Base-by-base conservation (phyloP, 2,329 filamentous ascomycete species). In the Pseudogymnoascus sp. region DNA sequence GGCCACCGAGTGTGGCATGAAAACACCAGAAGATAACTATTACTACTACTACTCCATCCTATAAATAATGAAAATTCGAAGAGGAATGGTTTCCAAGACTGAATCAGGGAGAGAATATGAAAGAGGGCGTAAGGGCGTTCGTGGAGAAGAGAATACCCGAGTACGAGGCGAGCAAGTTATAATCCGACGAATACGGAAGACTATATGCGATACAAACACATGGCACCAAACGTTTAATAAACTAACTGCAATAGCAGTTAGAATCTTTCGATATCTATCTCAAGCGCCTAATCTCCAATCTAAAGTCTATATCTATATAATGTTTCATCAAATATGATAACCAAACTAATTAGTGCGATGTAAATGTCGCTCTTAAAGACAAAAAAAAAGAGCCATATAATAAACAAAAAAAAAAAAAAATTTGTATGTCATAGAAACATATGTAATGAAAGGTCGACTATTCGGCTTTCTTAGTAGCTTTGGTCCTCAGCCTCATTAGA, bases 371-470 rank as follows among this genome's bases (percentile, higher is more conserved):
- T 44, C 40, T 44, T 14, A 23, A 12, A 21, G 38, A 21, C 4
- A 42, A 2, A 18, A 42, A 42, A 2, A 18, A 42, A 42, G 21
- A 46, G 11, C 79, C 79, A 74, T 80, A 79, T n/a, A 80, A 68
- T 6, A 76, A 77, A 3, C 40, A 25, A 46, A 46, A 46, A 5
- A 23, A 23, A 46, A 23, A 11, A 8, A 72, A 73, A 88, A 88
- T 77, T 84, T 88, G 72, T 64, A 87, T 73, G 67, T 90, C 89
- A 23, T 23, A 7, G 18, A 46, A 46, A 46, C 0, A 76, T 70
- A 21, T 76, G 73, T 0, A 74, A 75, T 68, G 75, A 74, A 38
- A 73, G 67, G 38, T 67, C 70, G 6, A 75, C 68, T 3, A 65
- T 59, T 67, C 64, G 18, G 77, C 77, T 53, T 73, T 79, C 72